Base-by-base conservation (phyloP, 1,284 basidiomycete species). In the Pterulicium gracile region DNA sequence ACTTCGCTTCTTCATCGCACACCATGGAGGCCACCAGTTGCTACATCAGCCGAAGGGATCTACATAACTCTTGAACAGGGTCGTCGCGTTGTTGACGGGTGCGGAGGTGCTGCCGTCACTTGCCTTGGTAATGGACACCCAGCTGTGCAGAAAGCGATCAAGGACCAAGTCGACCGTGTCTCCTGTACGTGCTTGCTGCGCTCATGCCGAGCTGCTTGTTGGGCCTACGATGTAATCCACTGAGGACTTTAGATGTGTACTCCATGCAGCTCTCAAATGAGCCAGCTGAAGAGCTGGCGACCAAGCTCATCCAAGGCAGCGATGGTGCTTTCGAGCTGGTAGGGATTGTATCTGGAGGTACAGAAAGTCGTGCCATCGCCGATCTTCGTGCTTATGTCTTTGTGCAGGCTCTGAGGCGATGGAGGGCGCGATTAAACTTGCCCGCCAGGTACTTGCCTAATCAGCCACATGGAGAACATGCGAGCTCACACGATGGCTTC, bases 71-170 rank as follows among this genome's bases (percentile, higher is more conserved):
- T 87, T 12, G 75, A 83, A 55, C 75, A 80, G 59, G 88, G 87
- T 1, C 67, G 65, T 45, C 69, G 61, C 46, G 55, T 89, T 24
- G 69, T 89, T 51, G 88, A 91, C 63, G 83, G 72, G 12, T 76
- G 85, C 42, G 90, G 88, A 39, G 90, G 90, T 24, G 88, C 89
- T 3, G 88, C 90, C 5, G 89, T 93, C 32, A 65, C 79, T 3
- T 88, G 81, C 55, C 62, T 93, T 42, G 90, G 90, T 1, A 79
- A 80, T 53, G 77, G 72, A 10, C 79, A 91, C 56, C 81, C 81
- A 4, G 74, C 72, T 44, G 82, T 89, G 17, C 66, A 73, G 47
- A 64, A 79, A 55, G 84, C 83, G 3, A 70, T 90, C 47, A 83
- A 86, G 59, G 75, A 86, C 49, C 89, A 93, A 56, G 67, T 83